Conservation (phyloP, 345 rosid genomes). For the Gossypioides kirkii region DNA sequence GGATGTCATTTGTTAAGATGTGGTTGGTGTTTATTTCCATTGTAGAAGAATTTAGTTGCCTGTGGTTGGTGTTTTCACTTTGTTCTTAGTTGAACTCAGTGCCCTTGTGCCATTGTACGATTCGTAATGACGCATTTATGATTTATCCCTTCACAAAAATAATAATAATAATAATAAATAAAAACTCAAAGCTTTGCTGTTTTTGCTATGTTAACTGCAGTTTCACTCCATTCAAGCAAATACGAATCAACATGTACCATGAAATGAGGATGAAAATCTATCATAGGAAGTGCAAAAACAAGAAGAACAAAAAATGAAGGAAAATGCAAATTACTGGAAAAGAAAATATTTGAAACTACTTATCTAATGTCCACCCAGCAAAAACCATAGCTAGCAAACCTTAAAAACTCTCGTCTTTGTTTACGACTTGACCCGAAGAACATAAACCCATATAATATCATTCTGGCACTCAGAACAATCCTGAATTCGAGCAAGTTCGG, state of each 20-base stretch:
- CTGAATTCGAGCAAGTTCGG: conserved; percentile 15
- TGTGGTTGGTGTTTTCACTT: conserved; percentile 17
- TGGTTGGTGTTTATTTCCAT: conserved; percentile 10
- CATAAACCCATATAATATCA: conserved; percentile 36
- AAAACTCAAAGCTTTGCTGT: not conserved
- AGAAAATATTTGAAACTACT: not conserved
- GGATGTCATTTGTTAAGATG: conserved; percentile 12
- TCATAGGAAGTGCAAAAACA: not conserved
- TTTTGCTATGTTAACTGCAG: not conserved
- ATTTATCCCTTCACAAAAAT: not conserved
- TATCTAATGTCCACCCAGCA: not conserved
- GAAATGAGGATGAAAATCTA: not conserved
- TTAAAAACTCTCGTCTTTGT: not conserved
- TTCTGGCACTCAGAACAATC: conserved; percentile 19
- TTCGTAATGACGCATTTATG: conserved; percentile 13
- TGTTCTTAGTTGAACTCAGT: conserved; percentile 19
- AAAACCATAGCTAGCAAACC: not conserved
- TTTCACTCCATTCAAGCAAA: not conserved
- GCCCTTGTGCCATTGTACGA: conserved; percentile 11
- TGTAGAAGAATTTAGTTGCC: conserved; percentile 16
- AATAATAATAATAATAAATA: not conserved
- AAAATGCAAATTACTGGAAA: not conserved
- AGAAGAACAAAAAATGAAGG: not conserved
- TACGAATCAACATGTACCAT: not conserved
- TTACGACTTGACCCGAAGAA: conserved; percentile 40